Evolutionary conservation across 2,329 filamentous ascomycete genomes (phyloP).

Genomic region (Claviceps digitariae): DNA sequence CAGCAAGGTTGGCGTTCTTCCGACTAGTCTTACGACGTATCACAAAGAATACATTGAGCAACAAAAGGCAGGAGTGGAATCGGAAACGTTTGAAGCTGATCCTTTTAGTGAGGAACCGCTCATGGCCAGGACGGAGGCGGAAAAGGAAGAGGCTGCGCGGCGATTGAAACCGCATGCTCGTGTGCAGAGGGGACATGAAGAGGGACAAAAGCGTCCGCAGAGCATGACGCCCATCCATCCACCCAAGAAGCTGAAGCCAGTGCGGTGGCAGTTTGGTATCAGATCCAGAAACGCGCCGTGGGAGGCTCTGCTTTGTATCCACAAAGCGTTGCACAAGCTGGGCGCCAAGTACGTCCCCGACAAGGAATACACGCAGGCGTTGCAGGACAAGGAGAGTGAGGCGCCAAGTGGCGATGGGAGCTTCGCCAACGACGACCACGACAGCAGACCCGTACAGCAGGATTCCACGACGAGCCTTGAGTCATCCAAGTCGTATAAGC

Average conservation of each 20-base stretch:
- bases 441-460: constrained; percentile 19
- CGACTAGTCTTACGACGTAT: constrained; percentile 79
- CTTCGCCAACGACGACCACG: constrained; percentile 26
- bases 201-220: constrained; percentile 43
- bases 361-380: constrained; percentile 38
- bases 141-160: constrained; percentile 69
- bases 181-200: constrained; percentile 55
- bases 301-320: constrained; percentile 89
- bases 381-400: constrained; percentile 27
- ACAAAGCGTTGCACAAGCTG: constrained; percentile 77
- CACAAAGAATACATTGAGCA: constrained; percentile 84
- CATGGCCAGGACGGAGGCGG: constrained; percentile 47
- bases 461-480: constrained; percentile 32
- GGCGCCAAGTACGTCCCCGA: constrained; percentile 76
- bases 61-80: constrained; percentile 38
- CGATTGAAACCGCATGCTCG: constrained; percentile 77
- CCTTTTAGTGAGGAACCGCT: constrained; percentile 33
- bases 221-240: constrained; percentile 50
- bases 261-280: constrained; percentile 97
- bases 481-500: constrained; percentile 52
- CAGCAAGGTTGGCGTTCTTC: constrained; percentile 82
- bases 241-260: constrained; percentile 60
- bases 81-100: constrained; percentile 27
- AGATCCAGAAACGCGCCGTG: constrained; percentile 85
- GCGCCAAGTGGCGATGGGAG: constrained; percentile 24